phyloP scores from a whole-genome alignment of 345 rosid species.

The Gossypium raimondii region DNA sequence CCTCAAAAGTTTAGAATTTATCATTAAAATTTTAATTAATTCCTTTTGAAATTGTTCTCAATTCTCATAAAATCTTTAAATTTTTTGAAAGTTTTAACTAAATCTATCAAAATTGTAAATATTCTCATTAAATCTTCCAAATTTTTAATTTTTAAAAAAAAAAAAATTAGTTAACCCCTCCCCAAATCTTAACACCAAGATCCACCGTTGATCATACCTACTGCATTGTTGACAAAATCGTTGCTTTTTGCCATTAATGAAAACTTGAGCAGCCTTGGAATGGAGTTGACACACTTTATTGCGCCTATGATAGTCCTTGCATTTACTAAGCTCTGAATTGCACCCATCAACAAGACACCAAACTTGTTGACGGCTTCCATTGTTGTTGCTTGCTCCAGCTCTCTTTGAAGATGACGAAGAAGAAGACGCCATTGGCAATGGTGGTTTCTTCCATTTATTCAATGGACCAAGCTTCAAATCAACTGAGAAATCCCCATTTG shows the following conservation, averaged over 20 bases:
- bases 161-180: neutral
- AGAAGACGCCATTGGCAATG: slow-evolving; percentile 22
- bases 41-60: no score
- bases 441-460: slow-evolving; percentile 42
- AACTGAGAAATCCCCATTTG: slow-evolving; percentile 50
- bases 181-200: neutral
- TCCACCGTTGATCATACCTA: slow-evolving; percentile 37
- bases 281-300: slow-evolving; percentile 85
- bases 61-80: no score
- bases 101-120: no score
- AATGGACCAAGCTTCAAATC: slow-evolving; percentile 74
- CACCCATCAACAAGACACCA: slow-evolving; percentile 80
- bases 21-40: no score
- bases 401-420: slow-evolving; percentile 48
- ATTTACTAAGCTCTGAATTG: slow-evolving; percentile 58
- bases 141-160: no score
- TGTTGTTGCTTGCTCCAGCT: slow-evolving; percentile 35
- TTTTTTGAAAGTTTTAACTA: no score
- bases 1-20: no score
- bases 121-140: no score
- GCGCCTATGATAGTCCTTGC: slow-evolving; percentile 75
- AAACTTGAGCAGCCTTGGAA: slow-evolving; percentile 72
- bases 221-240: slow-evolving; percentile 95
- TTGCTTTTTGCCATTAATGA: slow-evolving; percentile 55
- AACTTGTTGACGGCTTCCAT: slow-evolving; percentile 39